Base-by-base conservation (phyloP, 2,329 filamentous ascomycete genomes). In the Sphaerulina musiva region DNA sequence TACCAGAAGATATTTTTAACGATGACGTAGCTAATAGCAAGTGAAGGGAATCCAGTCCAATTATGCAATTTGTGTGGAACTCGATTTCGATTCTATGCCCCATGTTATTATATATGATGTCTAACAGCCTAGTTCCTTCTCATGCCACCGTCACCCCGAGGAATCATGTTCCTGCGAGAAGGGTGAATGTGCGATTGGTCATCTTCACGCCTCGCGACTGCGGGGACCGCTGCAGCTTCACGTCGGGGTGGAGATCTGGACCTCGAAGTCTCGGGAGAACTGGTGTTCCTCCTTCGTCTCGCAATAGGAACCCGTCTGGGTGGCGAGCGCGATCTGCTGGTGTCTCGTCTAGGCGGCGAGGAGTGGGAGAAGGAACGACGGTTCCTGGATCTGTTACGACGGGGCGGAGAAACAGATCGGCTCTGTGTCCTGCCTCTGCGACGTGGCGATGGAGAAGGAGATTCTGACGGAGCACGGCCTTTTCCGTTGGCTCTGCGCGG, bases 171-270 rank as follows among this genome's bases (percentile, higher is more conserved):
- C 53, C 69, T 62, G 12, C 69, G 59, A 31, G 63, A 66, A 9
- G 69, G 69, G 58, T 71, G 69, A 42, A 71, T 70, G 38, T 66
- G 61, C 38, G 64, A 66, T 46, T 69, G 42, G 48, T 70, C 68
- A 17, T 68, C 64, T 41, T 59, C 53, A 31, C 42, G 51, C 14
- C 48, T 42, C n/a, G 46, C 31, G 26, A 43, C 47, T 23, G 36
- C 36, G 14, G 42, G 26, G 26, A 29, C 42, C 31, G 50, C 36
- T 29, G 34, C 36, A 17, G 36, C 40, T 48, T 9, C 34, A 32
- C 53, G 55, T 53, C 44, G 53, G 51, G 56, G 62, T 12, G 64
- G 63, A n/a, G 65, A 64, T 26, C 56, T 55, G 32, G 17, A 20
- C 26, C 42, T 11, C 12, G 66, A 66, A 3, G 59, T 54, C 17